Evolutionary conservation across 768 basidiomycete genomes (phyloP).

Genomic region (Tephrocybe sp.): DNA sequence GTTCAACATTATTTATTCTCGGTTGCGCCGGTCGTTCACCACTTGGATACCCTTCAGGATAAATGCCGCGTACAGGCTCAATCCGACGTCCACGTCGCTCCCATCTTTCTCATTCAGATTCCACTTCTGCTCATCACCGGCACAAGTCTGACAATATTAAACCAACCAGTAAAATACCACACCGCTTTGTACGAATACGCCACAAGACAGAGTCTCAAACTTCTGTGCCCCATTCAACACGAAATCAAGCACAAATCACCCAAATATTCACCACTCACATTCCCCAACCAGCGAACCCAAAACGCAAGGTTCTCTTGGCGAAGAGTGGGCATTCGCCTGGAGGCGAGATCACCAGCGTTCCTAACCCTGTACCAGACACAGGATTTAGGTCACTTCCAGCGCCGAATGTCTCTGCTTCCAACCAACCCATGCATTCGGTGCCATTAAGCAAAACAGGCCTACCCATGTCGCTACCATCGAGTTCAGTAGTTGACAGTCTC

Average conservation of each 20-base stretch:
- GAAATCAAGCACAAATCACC: not conserved
- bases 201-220: constrained; percentile 6
- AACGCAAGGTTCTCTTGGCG: constrained; percentile 13
- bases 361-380: constrained; percentile 49
- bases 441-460: constrained; percentile 15
- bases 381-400: constrained; percentile 23
- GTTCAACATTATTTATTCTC: not conserved
- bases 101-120: constrained; percentile 9
- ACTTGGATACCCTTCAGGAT: not conserved
- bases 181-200: constrained; percentile 17
- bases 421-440: constrained; percentile 16
- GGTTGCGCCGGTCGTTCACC: constrained; percentile 14
- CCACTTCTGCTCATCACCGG: not conserved
- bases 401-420: constrained; percentile 22
- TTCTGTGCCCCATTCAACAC: not conserved
- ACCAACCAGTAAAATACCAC: constrained; percentile 8
- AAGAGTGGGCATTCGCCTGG: constrained; percentile 21
- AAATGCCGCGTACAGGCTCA: constrained; percentile 15
- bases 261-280: not conserved
- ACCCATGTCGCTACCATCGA: constrained; percentile 22
- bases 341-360: constrained; percentile 38
- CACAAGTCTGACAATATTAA: not conserved
- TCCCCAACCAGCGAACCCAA: constrained; percentile 10
- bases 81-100: constrained; percentile 16
- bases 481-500: constrained; percentile 18